Evolutionary conservation across 202 grass and related monocot species (phyloP), one percentile per base, ranked within the genome.

Genomic region (Setaria italica): DNA sequence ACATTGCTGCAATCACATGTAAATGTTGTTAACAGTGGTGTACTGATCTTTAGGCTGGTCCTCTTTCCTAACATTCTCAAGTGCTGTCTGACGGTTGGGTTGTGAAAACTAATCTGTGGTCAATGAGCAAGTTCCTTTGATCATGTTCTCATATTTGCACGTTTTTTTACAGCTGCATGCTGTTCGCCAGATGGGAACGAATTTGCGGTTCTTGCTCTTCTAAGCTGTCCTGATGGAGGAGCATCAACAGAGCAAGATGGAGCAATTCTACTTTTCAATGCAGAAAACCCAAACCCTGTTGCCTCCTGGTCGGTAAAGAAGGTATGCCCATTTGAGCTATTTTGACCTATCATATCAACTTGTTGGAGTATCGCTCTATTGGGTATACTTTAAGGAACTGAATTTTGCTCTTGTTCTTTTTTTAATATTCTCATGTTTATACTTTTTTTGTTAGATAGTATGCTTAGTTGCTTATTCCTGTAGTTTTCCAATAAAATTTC

Each of bases 261-360:
- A 37, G 70, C 91, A 73, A 85, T 99, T 81, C 62, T 99, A 70
- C 72, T 99, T 67, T 96, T 99, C 11, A 12, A 92, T 67, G 93
- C 84, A 78, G 97, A 92, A 88, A 87, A 83, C 76, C 83, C 90
- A 35, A 82, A 81, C 57, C 93, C 92, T 30, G 30, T 94, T 63
- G 81, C 82, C 32, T 88, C 84, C 21, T 99, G 93, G 91, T 90
- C 81, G 15, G 95, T 98, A 56, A 94, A 90, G 76, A 95, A 98
- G 91, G 95, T 98, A 90, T 35, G 46, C 50, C 33, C 15, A 9
- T 11, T 54, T 53, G 32, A 71, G 39, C 9, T 72, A 76, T 0
- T 0, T 80, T n/a, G 9, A 7, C 57, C 32, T 76, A 6, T 72
- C 14, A 33, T 72, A 82, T 62, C 50, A 79, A 19, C 62, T 79